Conservation (phyloP, 768 basidiomycete genomes). For the Termitomyces bulborhizus region DNA sequence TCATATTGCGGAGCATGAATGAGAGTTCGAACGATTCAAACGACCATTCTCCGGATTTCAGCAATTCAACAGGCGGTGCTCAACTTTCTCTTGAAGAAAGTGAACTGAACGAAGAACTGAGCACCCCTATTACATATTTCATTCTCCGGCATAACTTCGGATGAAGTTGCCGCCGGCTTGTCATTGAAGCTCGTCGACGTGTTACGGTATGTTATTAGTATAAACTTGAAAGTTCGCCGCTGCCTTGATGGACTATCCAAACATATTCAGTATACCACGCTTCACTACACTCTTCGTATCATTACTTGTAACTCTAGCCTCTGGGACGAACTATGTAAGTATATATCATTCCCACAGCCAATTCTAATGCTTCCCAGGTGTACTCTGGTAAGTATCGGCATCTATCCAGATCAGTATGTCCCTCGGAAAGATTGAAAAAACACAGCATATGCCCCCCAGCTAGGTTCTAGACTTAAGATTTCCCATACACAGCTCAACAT, state of each 20-base stretch:
- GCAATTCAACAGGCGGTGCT: too few species aligned
- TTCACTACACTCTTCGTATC: constrained; percentile 47
- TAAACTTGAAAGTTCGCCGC: too few species aligned
- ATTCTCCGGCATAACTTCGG: too few species aligned
- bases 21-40: too few species aligned
- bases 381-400: constrained; percentile 34
- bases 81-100: too few species aligned
- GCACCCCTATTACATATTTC: too few species aligned
- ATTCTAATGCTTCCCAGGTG: constrained; percentile 21
- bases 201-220: too few species aligned
- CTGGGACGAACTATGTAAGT: constrained; percentile 75
- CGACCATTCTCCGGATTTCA: too few species aligned
- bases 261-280: constrained; percentile 26
- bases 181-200: too few species aligned
- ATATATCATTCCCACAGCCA: background rate
- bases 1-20: too few species aligned
- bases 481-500: constrained; percentile 80
- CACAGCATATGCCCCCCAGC: constrained; percentile 80
- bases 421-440: background rate
- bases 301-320: constrained; percentile 53
- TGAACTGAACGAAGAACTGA: too few species aligned
- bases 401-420: background rate
- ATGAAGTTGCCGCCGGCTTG: too few species aligned
- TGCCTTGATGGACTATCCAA: background rate
- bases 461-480: constrained; percentile 69